Conservation (phyloP, 768 basidiomycete genomes). For the Royoungia palumana region DNA sequence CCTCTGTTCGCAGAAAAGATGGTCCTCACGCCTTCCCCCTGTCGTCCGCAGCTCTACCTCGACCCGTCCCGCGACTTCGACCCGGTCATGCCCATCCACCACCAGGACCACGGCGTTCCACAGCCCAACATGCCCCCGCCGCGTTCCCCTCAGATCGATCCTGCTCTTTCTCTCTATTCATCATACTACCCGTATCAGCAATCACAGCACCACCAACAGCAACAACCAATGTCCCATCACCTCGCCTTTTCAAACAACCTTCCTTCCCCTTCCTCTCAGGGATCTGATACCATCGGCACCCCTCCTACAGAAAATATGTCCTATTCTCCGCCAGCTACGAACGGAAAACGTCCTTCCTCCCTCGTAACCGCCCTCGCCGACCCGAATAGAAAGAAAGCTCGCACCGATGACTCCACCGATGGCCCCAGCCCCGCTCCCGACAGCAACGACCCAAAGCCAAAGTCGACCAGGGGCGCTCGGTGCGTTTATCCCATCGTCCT, state of each 20-base stretch:
- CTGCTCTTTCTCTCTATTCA: constrained; percentile 63
- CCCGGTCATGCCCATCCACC: constrained; percentile 41
- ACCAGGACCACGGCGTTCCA: constrained; percentile 41
- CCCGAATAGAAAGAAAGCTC: constrained; percentile 51
- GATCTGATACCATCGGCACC: constrained; percentile 72
- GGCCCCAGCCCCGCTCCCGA: constrained; percentile 51
- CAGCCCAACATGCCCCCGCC: constrained; percentile 42
- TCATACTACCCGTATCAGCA: constrained; percentile 59
- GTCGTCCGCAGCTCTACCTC: constrained; percentile 21
- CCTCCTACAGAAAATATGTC: constrained; percentile 61
- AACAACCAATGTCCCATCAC: constrained; percentile 51
- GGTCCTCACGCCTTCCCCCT: constrained; percentile 18
- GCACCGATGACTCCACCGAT: constrained; percentile 54
- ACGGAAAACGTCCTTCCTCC: constrained; percentile 66
- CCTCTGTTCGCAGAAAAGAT: background rate
- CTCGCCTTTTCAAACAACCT: constrained; percentile 55
- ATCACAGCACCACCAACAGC: constrained; percentile 43
- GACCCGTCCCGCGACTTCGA: constrained; percentile 36
- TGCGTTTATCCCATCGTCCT: constrained; percentile 31
- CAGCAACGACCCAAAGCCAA: constrained; percentile 69
- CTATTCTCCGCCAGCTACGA: constrained; percentile 50
- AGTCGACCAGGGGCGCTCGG: constrained; percentile 85
- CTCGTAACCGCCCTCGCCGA: constrained; percentile 38
- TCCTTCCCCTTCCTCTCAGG: constrained; percentile 78
- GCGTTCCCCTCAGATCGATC: constrained; percentile 66